Evolutionary conservation across 2,329 filamentous ascomycete genomes (phyloP), one percentile per base, ranked within the genome.

Genomic region (Byssochlamys sp.): DNA sequence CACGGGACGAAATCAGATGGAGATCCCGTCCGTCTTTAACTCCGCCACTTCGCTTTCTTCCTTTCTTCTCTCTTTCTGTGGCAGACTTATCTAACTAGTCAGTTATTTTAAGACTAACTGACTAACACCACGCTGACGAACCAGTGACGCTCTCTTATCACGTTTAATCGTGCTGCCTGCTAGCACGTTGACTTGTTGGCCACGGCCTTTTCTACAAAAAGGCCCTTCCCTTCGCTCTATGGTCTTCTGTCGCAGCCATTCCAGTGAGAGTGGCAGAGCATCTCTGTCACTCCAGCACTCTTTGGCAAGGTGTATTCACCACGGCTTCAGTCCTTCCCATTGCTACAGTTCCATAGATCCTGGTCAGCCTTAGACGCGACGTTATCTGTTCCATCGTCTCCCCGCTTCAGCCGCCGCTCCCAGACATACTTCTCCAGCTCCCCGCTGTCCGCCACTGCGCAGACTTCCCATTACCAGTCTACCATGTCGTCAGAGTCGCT

Each of bases 401-500:
- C 49, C 59, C 54, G 48, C 55, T 55, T 19, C 55, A 48, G n/a
- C 29, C 49, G 35, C 39, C 51, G 51, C 50, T 24, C 12, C 33
- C 31, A n/a, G 52, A 4, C n/a, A 31, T 53, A 35, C 52, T 53
- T 11, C 52, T 53, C 52, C 27, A 19, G 1, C 11, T 35, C 27
- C 19, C 31, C 52, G 27, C 52, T 35, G 31, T 31, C 33, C 10
- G 19, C 54, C 19, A 24, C 11, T 3, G 28, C 60, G 27, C 55
- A 56, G 54, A 31, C 59, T 28, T 56, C 52, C 4, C 66, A 67
- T 50, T 60, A 63, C 29, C 63, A 63, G 33, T 67, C 67, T 50
- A 66, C 67, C 33, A 73, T 74, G 71, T 63, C 71, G 24, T 71
- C 71, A 4, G 70, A 73, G 63, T 68, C 70, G n/a, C 48, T 71